Evolutionary conservation across 352 stramenopile species (phyloP), one percentile per base, ranked within the genome.

Genomic region (Pythium periplocum): DNA sequence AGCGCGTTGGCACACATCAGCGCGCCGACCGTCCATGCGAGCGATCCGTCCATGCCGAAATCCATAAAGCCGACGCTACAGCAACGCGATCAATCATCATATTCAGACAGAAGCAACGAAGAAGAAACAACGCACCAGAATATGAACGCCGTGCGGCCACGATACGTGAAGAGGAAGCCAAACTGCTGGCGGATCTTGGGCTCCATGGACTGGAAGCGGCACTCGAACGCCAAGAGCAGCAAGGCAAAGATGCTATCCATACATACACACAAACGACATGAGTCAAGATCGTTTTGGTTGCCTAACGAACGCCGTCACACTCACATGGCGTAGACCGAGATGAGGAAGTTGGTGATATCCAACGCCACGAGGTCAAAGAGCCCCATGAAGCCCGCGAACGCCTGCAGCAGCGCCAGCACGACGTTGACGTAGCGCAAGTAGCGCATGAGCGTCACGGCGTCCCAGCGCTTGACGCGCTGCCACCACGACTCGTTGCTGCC

Each of bases 121-220:
- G 5, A 53, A 53, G 6, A 17, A 0, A 35, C 30, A 31, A 55
- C 68, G 35, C 61, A 86, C 75, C 86, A 73, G 57, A 93, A 93
- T 56, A 94, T 84, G 55, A 94, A 94, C 43, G 78, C 71, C 10
- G 84, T 89, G 46, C 84, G 78, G 9, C 84, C 84, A 46, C 82
- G 75, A 56, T 90, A 94, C n/a, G 84, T 93, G 64, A 94, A 94
- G 47, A 94, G 69, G 55, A 94, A 94, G 48, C 84, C 84, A 58
- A 94, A 94, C 57, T 90, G 78, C 50, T 86, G 66, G 48, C 84
- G 79, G 59, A 94, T 92, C 66, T 72, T 79, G 26, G 84, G 79
- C 57, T 94, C 84, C 84, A 94, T 94, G 48, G 86, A 90, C 67
- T 76, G 70, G 58, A 94, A 88, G 60, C 84, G 82, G 64, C 84